Conservation (phyloP, 495 filamentous ascomycete genomes). For the Eremomyces bilateralis region DNA sequence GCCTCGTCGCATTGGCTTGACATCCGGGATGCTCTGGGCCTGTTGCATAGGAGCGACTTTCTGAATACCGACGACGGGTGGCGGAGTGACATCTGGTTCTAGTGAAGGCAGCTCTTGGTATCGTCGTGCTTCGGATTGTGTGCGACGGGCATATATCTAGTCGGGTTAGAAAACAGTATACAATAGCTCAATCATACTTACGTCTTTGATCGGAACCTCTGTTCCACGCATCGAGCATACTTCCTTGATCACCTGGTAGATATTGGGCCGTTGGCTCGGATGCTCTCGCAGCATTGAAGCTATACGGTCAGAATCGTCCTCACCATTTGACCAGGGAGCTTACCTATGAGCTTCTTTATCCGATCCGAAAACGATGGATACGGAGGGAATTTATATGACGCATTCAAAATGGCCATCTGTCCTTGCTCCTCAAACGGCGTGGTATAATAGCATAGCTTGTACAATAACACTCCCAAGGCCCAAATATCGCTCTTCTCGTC, state of each 20-base stretch:
- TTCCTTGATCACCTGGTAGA: constrained; percentile 77
- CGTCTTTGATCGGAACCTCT: constrained; percentile 80
- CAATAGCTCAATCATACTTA: too few species aligned
- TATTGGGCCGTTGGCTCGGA: constrained; percentile 65
- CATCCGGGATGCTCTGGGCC: constrained; percentile 60
- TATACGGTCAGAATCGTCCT: constrained; percentile 16
- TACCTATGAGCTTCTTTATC: constrained; percentile 80
- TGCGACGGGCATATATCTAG: constrained; percentile 64
- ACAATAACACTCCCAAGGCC: constrained; percentile 86
- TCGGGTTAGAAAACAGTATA: too few species aligned
- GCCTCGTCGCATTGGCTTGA: constrained; percentile 84
- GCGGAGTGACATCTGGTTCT: constrained; percentile 27
- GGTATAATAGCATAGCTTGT: constrained; percentile 98
- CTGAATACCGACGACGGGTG: constrained; percentile 48
- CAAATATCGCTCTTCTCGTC: constrained; percentile 99
- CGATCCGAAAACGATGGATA: constrained; percentile 80
- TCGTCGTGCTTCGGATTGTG: constrained; percentile 37
- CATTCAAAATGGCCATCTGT: constrained; percentile 94
- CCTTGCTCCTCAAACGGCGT: constrained; percentile 96
- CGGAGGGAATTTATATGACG: constrained; percentile 75
- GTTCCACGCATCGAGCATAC: constrained; percentile 73
- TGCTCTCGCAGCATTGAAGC: constrained; percentile 80
- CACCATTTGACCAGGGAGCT: constrained; percentile 9
- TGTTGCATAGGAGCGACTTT: constrained; percentile 41
- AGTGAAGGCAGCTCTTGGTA: constrained; percentile 39